A percentile compares a stretch with the other conserved stretches of the same genome.
These are phyloP conservation scores for Sclerotinia nivalis DNA, from an alignment of 2,329 filamentous ascomycete species.

Conservation along the genomic window DNA sequence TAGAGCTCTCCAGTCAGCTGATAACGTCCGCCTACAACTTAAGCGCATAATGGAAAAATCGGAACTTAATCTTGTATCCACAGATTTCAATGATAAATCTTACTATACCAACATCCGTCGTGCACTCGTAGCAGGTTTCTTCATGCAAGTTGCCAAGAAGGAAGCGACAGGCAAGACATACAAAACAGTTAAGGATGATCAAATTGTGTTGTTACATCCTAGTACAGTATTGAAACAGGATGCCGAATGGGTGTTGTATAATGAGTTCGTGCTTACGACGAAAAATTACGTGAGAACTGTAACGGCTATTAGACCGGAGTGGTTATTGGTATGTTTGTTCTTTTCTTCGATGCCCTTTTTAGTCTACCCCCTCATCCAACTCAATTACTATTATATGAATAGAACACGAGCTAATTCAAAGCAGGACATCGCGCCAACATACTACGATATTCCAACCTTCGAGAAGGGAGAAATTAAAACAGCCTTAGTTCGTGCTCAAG, in stretches of 20 bases:
- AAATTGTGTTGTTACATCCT: conserved; percentile 89
- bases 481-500: conserved; percentile 56
- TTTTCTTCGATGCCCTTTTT: conserved; percentile 9
- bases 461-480: conserved; percentile 83
- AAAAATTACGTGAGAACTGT: conserved; percentile 98
- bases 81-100: conserved; percentile 89
- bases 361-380: not conserved
- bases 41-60: conserved; percentile 96
- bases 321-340: conserved; percentile 71
- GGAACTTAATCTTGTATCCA: conserved; percentile 82
- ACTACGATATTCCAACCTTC: conserved; percentile 85
- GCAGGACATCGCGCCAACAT: conserved; percentile 87
- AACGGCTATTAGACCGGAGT: conserved; percentile 88
- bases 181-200: conserved; percentile 94
- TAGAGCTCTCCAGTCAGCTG: conserved; percentile 85
- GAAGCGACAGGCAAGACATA: conserved; percentile 88
- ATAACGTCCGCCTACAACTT: conserved; percentile 89
- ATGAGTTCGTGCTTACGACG: conserved; percentile 95
- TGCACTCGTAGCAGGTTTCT: conserved; percentile 91
- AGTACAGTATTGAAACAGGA: conserved; percentile 87
- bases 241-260: conserved; percentile 96
- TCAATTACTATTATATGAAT: not conserved
- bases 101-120: conserved; percentile 98
- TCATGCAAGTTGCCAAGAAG: conserved; percentile 98
- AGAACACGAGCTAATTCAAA: conserved; percentile 45